phyloP scores from a whole-genome alignment of 768 basidiomycete genomes.

The Suillus alpinus region DNA sequence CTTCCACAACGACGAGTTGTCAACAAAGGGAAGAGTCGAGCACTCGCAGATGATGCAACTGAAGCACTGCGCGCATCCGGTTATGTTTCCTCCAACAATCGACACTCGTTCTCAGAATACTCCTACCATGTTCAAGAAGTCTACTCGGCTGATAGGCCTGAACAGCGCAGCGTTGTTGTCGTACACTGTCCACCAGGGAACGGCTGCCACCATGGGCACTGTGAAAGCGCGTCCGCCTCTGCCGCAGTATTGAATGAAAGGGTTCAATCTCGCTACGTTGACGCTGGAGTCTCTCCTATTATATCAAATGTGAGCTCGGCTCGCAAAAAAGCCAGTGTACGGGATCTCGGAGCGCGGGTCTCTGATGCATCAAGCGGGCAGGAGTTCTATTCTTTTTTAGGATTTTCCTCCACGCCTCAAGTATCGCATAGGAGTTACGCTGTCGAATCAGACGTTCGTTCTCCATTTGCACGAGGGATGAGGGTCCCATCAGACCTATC shows the following conservation, averaged over 20 bases:
- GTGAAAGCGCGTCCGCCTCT: neutral
- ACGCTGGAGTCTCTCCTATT: conserved; percentile 27
- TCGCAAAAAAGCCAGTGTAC: neutral
- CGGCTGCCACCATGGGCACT: neutral
- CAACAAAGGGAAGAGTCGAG: neutral
- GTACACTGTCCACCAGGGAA: conserved; percentile 1
- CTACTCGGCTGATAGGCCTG: neutral
- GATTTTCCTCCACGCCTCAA: conserved; percentile 11
- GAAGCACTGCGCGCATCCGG: neutral
- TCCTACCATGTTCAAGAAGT: conserved; percentile 1
- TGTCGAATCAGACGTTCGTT: conserved; percentile 25
- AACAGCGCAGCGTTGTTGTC: neutral
- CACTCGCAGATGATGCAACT: neutral
- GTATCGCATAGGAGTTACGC: conserved; percentile 10
- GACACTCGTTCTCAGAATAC: neutral
- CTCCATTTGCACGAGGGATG: conserved; percentile 23
- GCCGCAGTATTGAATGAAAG: neutral
- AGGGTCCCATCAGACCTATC: conserved; percentile 18
- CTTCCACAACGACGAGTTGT: neutral
- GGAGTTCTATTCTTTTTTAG: neutral
- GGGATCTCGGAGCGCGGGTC: neutral
- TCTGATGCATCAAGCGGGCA: neutral
- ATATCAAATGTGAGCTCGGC: conserved; percentile 4
- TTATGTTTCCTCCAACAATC: neutral
- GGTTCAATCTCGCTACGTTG: conserved; percentile 19